phyloP scores from a whole-genome alignment of 176 grass and related monocot species.

The Otatea glauca region DNA sequence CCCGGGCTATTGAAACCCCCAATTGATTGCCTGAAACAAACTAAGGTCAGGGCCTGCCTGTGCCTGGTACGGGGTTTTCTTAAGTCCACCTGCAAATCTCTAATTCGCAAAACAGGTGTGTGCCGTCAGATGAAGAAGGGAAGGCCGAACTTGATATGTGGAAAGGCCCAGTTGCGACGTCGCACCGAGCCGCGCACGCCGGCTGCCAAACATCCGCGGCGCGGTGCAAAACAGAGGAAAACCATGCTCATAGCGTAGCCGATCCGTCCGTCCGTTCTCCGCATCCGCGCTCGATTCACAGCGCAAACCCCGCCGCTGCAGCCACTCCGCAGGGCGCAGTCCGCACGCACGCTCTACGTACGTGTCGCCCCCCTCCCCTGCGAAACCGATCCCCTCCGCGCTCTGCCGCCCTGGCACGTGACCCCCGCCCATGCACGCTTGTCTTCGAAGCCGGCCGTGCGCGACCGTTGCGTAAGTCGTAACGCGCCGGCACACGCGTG shows the following conservation, averaged over 20 bases:
- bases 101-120: too few species aligned
- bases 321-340: background rate
- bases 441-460: background rate
- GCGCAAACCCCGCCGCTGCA: background rate
- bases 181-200: background rate
- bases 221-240: background rate
- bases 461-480: background rate
- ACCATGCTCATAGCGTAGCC: too few species aligned
- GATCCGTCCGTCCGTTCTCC: too few species aligned
- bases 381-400: too few species aligned
- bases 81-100: too few species aligned
- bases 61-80: too few species aligned
- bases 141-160: too few species aligned
- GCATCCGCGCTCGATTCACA: background rate
- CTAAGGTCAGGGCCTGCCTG: too few species aligned
- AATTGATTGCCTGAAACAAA: too few species aligned
- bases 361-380: background rate
- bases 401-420: background rate
- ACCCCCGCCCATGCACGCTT: background rate
- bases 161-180: background rate
- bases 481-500: background rate
- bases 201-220: background rate
- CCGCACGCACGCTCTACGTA: background rate
- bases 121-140: too few species aligned
- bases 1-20: too few species aligned